Base-by-base conservation (phyloP, 2,329 filamentous ascomycete species). In the Metarhizium sp. region DNA sequence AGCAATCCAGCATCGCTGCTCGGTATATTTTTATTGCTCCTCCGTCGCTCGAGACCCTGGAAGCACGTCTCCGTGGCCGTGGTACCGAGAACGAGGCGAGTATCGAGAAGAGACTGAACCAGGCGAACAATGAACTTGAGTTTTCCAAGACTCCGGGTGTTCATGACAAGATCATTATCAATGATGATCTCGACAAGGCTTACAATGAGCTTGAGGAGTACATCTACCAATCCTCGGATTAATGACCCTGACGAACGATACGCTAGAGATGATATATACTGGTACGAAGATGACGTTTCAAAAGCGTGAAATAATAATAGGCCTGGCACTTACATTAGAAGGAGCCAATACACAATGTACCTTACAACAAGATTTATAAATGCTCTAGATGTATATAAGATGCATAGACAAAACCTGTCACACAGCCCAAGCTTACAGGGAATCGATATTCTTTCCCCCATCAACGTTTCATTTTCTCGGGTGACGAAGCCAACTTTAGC, bases 21-120 rank as follows among this genome's bases (percentile, higher is more conserved):
- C 84, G 89, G 55, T 96, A 90, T 73, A 73, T 95, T 61, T 96
- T 96, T 72, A 80, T 96, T 59, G 82, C 87, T 40, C 92, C 92
- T 13, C 92, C 92, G 0, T 87, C 81, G 4, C 73, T 88, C 61
- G 83, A 87, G 64, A 79, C 84, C 51, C 78, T 96, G 42, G 91
- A 95, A 75, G 69, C 80, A 65, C 79, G 90, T 45, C 76, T 95
- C 53, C 79, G 88, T 49, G 87, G 86, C 38, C 79, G 90, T 56
- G 86, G 84, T 8, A 92, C 89, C n/a, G 90, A 94, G 70, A 81
- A 77, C 52, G 88, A 92, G 71, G 85, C 86, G 52, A 83, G 78
- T 51, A 76, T 95, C 54, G 74, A 78, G 66, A 85, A 87, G 70
- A 78, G 90, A 51, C 73, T 95, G 55, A 72, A 75, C 13, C 88